Percentiles rank a stretch among this genome's conserved stretches.
Evolutionary conservation across 2,329 filamentous ascomycete genomes (phyloP).

Genomic region (Curvularia sp.): DNA sequence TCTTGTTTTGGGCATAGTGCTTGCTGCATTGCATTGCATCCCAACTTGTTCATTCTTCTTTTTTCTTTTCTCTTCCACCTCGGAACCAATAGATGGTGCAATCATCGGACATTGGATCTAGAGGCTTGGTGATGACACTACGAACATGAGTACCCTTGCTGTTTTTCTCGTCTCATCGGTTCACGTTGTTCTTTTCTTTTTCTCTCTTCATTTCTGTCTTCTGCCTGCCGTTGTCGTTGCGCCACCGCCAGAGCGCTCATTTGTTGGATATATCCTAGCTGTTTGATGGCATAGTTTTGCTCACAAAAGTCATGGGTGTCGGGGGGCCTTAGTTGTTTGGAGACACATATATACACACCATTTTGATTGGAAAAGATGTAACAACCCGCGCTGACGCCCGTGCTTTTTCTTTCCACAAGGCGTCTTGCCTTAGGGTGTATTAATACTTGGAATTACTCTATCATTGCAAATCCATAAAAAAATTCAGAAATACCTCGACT

Average conservation of each 20-base stretch:
- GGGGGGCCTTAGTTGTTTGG: neutral
- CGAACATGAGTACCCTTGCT: conserved; percentile 27
- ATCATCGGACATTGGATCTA: conserved; percentile 23
- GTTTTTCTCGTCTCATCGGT: conserved; percentile 11
- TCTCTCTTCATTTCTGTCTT: conserved; percentile 1
- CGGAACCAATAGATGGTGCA: conserved; percentile 17
- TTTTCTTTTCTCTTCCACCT: conserved; percentile 9
- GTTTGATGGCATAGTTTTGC: conserved; percentile 4
- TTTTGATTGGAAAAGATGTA: neutral
- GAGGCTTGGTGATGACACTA: conserved; percentile 24
- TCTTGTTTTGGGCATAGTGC: conserved; percentile 24
- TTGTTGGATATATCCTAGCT: conserved; percentile 8
- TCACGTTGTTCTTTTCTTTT: conserved; percentile 5
- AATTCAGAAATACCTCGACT: neutral
- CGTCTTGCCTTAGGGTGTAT: neutral
- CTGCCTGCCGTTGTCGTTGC: conserved; percentile 3
- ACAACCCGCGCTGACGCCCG: neutral
- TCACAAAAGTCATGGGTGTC: conserved; percentile 3
- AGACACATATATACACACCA: conserved; percentile 1
- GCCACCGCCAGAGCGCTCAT: neutral
- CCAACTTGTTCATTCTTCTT: neutral
- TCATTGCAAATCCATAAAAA: conserved; percentile 1
- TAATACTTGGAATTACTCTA: neutral
- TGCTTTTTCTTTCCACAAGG: neutral
- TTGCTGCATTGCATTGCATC: conserved; percentile 11